A percentile compares a stretch with the other conserved stretches of the same genome.
Conservation (phyloP, 768 basidiomycete species). For the Termitomyces sp. region DNA sequence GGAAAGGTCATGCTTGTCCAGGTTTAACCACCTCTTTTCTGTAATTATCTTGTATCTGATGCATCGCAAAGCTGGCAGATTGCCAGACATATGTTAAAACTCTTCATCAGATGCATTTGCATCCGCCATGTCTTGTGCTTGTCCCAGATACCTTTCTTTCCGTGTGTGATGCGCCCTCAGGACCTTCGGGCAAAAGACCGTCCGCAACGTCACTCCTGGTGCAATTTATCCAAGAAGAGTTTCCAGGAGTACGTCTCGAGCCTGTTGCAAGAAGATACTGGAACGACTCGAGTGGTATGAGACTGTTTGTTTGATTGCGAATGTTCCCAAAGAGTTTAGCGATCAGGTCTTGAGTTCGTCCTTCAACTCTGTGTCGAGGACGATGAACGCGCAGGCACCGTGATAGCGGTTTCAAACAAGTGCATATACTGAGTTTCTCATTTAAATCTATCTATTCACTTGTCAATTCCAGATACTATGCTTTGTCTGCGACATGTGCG, state of each 20-base stretch:
- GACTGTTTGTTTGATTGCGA: not conserved
- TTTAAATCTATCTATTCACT: not conserved
- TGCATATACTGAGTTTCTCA: constrained; percentile 29
- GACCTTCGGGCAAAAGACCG: constrained; percentile 40
- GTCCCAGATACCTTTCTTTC: constrained; percentile 82
- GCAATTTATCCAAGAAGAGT: constrained; percentile 70
- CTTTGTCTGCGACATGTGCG: constrained; percentile 80
- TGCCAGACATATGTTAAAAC: constrained; percentile 89
- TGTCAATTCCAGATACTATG: constrained; percentile 66
- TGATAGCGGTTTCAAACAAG: constrained; percentile 82
- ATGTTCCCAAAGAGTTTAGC: not conserved
- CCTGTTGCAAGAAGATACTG: constrained; percentile 77
- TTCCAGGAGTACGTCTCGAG: constrained; percentile 62
- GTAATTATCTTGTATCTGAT: not conserved
- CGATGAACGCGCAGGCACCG: constrained; percentile 75
- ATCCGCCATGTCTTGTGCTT: constrained; percentile 65
- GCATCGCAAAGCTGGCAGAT: constrained; percentile 61
- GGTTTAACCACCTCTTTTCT: constrained; percentile 33
- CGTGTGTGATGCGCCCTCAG: constrained; percentile 43
- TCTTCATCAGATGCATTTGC: constrained; percentile 79
- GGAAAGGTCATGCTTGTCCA: constrained; percentile 77
- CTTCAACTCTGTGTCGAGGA: constrained; percentile 76
- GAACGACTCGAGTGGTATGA: constrained; percentile 75
- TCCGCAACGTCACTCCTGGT: constrained; percentile 59
- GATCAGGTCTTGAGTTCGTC: constrained; percentile 72